Base-by-base conservation (phyloP, 2,329 filamentous ascomycete genomes). In the Emergomyces orientalis region DNA sequence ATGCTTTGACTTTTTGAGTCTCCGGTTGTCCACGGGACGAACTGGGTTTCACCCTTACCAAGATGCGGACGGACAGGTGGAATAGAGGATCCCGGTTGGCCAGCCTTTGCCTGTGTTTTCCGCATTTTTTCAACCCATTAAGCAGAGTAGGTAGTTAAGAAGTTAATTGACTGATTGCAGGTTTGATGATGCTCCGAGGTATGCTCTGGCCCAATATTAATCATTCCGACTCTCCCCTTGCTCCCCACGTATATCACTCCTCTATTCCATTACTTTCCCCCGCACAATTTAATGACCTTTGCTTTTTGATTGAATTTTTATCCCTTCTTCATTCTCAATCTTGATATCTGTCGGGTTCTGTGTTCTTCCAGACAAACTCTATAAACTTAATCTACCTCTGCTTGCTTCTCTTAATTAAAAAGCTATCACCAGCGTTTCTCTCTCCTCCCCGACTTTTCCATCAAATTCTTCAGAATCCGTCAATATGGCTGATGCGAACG, bases 401-500 rank as follows among this genome's bases (percentile, higher is more conserved):
- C n/a, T n/a, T n/a, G n/a, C n/a, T n/a, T n/a, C n/a, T n/a, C n/a
- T n/a, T n/a, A n/a, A n/a, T n/a, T n/a, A n/a, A n/a, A n/a, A n/a
- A 43, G 41, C 41, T 43, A 43, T 43, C 41, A n/a, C 41, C 41
- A 43, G n/a, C 17, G 17, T 43, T n/a, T 17, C 19, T 3, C 41
- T 43, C 41, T 7, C 41, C 19, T 17, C 41, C 13, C 41, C 14
- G 3, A 13, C 41, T 43, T n/a, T 17, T 13, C 19, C 7, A 8
- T 39, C 37, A 6, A n/a, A 43, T 19, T 37, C 34, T 37, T 11
- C 47, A 58, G 25, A 63, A 43, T 59, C 55, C 43, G 63, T 39
- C 66, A 71, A 55, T 45, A 79, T 80, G 76, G 70, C 73, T 63
- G 68, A 68, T 62, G 63, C 68, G 62, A 77, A 77, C 73, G 76